These are phyloP conservation scores for Sclerotinia borealis DNA, from an alignment of 2,329 filamentous ascomycete species.

Conservation along the genomic window DNA sequence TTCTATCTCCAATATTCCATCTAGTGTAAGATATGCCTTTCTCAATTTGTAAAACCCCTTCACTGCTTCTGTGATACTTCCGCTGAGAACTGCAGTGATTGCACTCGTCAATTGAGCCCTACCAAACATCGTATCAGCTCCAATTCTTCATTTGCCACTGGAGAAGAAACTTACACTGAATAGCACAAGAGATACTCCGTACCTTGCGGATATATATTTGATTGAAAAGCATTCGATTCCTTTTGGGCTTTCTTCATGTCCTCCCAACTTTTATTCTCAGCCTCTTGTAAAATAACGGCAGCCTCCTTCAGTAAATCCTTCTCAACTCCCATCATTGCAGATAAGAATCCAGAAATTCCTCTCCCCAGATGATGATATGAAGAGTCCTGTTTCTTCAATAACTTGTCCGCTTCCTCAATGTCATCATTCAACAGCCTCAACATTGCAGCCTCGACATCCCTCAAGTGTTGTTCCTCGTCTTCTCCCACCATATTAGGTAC, in stretches of 20 bases:
- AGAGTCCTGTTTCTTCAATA: slow-evolving; percentile 65
- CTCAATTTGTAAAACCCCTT: slow-evolving; percentile 89
- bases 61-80: slow-evolving; percentile 85
- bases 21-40: slow-evolving; percentile 79
- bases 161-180: slow-evolving; percentile 41
- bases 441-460: slow-evolving; percentile 57
- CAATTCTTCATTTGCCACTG: not conserved
- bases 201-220: slow-evolving; percentile 67
- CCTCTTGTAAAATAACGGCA: slow-evolving; percentile 61
- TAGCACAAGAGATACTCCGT: slow-evolving; percentile 82
- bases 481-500: slow-evolving; percentile 29
- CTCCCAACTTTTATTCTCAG: slow-evolving; percentile 69
- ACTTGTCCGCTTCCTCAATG: slow-evolving; percentile 73
- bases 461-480: slow-evolving; percentile 48
- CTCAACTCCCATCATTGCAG: slow-evolving; percentile 83
- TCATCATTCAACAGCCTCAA: slow-evolving; percentile 82
- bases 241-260: slow-evolving; percentile 72
- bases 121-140: slow-evolving; percentile 5
- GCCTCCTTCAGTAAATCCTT: slow-evolving; percentile 87
- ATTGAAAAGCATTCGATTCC: slow-evolving; percentile 50
- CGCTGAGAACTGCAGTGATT: slow-evolving; percentile 82
- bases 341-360: slow-evolving; percentile 77
- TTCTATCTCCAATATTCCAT: slow-evolving; percentile 72
- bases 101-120: slow-evolving; percentile 83
- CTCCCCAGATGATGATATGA: slow-evolving; percentile 84